Conservation (phyloP, 768 basidiomycete genomes). For the Tulasnella sp. region DNA sequence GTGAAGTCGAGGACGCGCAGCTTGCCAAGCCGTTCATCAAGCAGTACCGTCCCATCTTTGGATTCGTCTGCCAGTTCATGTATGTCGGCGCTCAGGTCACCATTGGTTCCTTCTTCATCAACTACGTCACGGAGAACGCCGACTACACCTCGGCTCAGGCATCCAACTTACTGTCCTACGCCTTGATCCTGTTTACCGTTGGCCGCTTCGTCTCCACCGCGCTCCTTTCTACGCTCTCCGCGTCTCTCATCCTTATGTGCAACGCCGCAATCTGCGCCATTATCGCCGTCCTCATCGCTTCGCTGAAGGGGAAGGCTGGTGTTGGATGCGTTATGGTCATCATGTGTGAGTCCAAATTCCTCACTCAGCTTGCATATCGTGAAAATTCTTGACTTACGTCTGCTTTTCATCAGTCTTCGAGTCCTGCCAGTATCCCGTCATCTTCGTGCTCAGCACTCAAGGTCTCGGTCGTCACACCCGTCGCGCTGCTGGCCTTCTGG, state of each 20-base stretch:
- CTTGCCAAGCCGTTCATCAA: conserved; percentile 46
- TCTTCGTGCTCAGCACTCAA: conserved; percentile 8
- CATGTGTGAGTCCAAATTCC: not conserved
- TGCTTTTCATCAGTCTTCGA: too few species aligned
- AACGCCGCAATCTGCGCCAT: conserved; percentile 43
- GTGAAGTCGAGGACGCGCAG: too few species aligned
- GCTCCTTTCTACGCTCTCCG: conserved; percentile 52
- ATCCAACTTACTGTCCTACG: conserved; percentile 58
- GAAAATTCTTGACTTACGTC: too few species aligned
- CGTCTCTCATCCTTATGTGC: conserved; percentile 46
- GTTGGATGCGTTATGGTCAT: conserved; percentile 37
- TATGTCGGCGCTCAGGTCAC: conserved; percentile 40
- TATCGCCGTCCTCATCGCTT: conserved; percentile 42
- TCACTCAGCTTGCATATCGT: too few species aligned
- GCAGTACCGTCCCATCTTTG: conserved; percentile 60
- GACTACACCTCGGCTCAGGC: conserved; percentile 42
- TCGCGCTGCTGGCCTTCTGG: not conserved
- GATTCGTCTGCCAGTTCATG: conserved; percentile 59
- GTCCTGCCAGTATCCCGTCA: not conserved
- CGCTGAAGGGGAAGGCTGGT: conserved; percentile 41
- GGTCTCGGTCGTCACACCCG: conserved; percentile 5
- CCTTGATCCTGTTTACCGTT: conserved; percentile 18
- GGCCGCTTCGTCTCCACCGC: conserved; percentile 45
- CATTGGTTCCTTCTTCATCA: conserved; percentile 54
- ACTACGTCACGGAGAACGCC: conserved; percentile 54